Percentiles rank a stretch among this genome's conserved stretches.
Evolutionary conservation across 441 rosid species (phyloP).

Genomic region (Hura crepitans): DNA sequence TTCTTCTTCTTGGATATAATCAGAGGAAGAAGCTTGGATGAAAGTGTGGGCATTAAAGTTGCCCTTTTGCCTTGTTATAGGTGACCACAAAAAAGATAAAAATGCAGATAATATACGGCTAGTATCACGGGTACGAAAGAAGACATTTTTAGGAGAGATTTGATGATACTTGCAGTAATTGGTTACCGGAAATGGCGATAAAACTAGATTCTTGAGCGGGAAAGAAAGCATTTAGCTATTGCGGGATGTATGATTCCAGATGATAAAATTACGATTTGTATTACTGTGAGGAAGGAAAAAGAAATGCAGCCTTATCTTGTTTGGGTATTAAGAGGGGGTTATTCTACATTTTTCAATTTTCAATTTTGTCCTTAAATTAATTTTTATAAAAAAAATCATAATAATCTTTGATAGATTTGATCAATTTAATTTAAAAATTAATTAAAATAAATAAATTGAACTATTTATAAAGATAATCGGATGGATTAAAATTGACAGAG

Average conservation of each 20-base stretch:
- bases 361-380: too few species aligned
- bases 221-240: neutral
- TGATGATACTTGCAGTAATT: neutral
- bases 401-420: too few species aligned
- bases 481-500: too few species aligned
- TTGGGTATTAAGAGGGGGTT: neutral
- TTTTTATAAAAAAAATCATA: too few species aligned
- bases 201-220: constrained; percentile 1
- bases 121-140: neutral
- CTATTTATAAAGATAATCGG: too few species aligned
- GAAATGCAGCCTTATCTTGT: too few species aligned
- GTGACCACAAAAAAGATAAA: neutral
- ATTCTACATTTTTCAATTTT: too few species aligned
- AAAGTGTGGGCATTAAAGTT: neutral
- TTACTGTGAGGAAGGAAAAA: too few species aligned
- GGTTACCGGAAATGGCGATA: neutral
- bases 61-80: neutral
- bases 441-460: too few species aligned
- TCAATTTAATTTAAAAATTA: too few species aligned
- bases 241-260: neutral
- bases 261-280: too few species aligned
- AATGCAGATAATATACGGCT: neutral
- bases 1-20: constrained; percentile 8
- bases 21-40: constrained; percentile 8
- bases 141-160: neutral